Percentiles rank a stretch among this genome's conserved stretches.
Evolutionary conservation across 768 basidiomycete species (phyloP).

Genomic region (Asterophora lycoperdoides): DNA sequence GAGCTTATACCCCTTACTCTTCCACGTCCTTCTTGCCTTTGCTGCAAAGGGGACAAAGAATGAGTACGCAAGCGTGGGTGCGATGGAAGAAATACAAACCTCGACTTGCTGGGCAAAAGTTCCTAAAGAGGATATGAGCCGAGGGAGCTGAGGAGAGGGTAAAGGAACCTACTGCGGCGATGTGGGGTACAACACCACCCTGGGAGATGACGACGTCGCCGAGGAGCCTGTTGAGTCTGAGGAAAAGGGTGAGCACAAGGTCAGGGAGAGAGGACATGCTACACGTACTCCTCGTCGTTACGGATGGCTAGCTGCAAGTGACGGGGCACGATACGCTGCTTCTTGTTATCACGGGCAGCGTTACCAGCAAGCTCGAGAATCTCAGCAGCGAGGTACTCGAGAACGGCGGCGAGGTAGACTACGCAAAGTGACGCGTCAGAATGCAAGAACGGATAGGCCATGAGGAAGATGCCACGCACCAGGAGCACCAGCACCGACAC

Average conservation of each 20-base stretch:
- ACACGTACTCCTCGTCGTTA: slow-evolving; percentile 87
- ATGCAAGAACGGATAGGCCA: not conserved
- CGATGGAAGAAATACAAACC: slow-evolving; percentile 16
- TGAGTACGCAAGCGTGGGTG: not conserved
- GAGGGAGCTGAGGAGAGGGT: not conserved
- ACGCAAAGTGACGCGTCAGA: slow-evolving; percentile 3
- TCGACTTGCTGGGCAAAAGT: slow-evolving; percentile 39
- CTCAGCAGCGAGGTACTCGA: slow-evolving; percentile 90
- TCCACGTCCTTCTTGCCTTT: slow-evolving; percentile 40
- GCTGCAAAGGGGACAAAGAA: slow-evolving; percentile 17
- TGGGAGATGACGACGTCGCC: slow-evolving; percentile 90
- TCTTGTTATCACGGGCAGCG: slow-evolving; percentile 88
- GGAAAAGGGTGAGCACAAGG: slow-evolving; percentile 3
- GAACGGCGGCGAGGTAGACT: slow-evolving; percentile 91
- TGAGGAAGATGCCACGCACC: slow-evolving; percentile 37
- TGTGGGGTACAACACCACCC: slow-evolving; percentile 89
- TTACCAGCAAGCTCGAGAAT: slow-evolving; percentile 92
- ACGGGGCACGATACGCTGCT: slow-evolving; percentile 93
- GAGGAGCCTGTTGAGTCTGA: slow-evolving; percentile 65
- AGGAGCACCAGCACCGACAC: slow-evolving; percentile 86
- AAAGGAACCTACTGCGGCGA: slow-evolving; percentile 40
- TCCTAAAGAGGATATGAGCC: slow-evolving; percentile 24
- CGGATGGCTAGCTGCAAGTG: slow-evolving; percentile 94
- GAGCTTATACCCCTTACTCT: slow-evolving; percentile 23
- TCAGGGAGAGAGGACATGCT: slow-evolving; percentile 1